phyloP scores from a whole-genome alignment of 108 stramenopile genomes.

The Discostella pseudostelligera region DNA sequence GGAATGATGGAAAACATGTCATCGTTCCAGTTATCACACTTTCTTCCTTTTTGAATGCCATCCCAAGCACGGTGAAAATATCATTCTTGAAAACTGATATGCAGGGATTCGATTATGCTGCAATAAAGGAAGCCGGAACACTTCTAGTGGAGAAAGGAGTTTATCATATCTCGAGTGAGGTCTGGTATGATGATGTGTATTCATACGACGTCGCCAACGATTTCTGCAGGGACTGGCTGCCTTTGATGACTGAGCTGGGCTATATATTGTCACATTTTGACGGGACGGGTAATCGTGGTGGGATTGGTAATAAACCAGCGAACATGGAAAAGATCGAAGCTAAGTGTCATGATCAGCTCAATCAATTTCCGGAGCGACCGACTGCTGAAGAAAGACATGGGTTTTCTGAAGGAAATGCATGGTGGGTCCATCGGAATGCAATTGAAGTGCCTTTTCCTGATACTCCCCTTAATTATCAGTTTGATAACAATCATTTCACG shows the following conservation, averaged over 20 bases:
- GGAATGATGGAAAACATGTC: conserved; percentile 1
- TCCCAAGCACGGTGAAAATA: conserved; percentile 7
- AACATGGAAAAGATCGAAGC: background rate
- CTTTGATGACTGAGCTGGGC: conserved; percentile 19
- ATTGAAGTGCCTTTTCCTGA: too few species aligned
- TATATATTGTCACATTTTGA: background rate
- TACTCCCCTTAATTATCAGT: too few species aligned
- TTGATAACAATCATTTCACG: too few species aligned
- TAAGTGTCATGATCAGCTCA: too few species aligned
- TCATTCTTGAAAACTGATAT: conserved; percentile 21
- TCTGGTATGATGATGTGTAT: conserved; percentile 14
- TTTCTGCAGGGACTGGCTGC: conserved; percentile 24
- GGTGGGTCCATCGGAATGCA: too few species aligned
- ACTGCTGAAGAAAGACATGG: too few species aligned
- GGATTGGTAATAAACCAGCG: background rate
- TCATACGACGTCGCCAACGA: conserved; percentile 14
- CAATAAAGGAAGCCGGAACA: background rate
- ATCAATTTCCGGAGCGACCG: too few species aligned
- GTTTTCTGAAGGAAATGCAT: too few species aligned
- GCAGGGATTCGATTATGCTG: conserved; percentile 22
- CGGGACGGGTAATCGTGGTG: background rate
- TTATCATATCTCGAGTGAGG: conserved; percentile 4
- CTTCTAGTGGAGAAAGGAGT: conserved; percentile 1
- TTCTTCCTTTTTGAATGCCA: conserved; percentile 6
- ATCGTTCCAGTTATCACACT: conserved; percentile 17